phyloP scores from a whole-genome alignment of 1,139 yeast genomes.

The Yueomyces sp. region DNA sequence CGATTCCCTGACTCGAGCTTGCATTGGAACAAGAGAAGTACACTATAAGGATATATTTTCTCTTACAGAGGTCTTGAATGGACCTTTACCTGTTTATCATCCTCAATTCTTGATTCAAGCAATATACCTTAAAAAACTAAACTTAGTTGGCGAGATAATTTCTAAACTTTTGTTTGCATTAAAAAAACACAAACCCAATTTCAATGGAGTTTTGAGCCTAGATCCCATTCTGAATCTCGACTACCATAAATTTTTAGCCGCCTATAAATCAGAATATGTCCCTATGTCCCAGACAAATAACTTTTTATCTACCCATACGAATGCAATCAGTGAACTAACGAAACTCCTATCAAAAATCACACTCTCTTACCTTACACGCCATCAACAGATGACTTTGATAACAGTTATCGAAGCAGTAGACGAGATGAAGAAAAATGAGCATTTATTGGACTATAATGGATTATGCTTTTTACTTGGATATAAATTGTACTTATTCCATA shows the following conservation, averaged over 20 bases:
- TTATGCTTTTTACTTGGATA: conserved; percentile 59
- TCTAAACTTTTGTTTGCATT: conserved; percentile 38
- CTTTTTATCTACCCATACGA: conserved; percentile 32
- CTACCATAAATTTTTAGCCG: conserved; percentile 19
- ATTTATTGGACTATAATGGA: conserved; percentile 60
- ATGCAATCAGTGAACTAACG: conserved; percentile 36
- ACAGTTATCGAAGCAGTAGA: conserved; percentile 54
- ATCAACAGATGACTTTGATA: conserved; percentile 75
- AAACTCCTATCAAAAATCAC: conserved; percentile 53
- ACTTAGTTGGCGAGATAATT: conserved; percentile 46
- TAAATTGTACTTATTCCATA: conserved; percentile 51
- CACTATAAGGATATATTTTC: conserved; percentile 42
- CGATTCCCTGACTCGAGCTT: conserved; percentile 34
- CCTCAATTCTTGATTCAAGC: conserved; percentile 81
- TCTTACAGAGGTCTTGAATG: conserved; percentile 67
- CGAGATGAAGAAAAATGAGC: conserved; percentile 36
- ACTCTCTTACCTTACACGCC: conserved; percentile 73
- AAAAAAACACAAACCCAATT: conserved; percentile 37
- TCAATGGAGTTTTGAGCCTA: conserved; percentile 24
- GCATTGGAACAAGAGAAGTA: conserved; percentile 35
- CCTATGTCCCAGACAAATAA: conserved; percentile 22
- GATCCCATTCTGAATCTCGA: conserved; percentile 29
- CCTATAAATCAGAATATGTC: conserved; percentile 12
- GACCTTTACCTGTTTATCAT: conserved; percentile 82
- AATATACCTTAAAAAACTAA: conserved; percentile 48